Evolutionary conservation across 1,284 basidiomycete genomes (phyloP).

Genomic region (Moesziomyces globuligerus): DNA sequence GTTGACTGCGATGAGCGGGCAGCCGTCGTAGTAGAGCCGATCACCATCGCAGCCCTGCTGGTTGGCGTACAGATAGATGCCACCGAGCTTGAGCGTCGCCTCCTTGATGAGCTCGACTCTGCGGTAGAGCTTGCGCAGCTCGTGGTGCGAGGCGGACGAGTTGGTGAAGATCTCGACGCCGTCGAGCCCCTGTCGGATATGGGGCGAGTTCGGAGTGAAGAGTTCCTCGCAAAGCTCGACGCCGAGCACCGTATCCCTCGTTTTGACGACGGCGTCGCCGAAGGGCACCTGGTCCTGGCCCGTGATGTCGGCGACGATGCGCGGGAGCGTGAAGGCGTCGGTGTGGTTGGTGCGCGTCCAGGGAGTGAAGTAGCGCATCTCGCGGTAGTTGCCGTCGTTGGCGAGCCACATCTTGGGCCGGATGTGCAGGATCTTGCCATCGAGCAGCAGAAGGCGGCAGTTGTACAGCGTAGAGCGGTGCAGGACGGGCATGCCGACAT

Average conservation of each 20-base stretch:
- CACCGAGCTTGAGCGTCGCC: constrained; percentile 95
- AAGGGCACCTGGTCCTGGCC: constrained; percentile 95
- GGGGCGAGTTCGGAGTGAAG: constrained; percentile 94
- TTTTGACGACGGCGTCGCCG: constrained; percentile 92
- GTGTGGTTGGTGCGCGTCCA: constrained; percentile 88
- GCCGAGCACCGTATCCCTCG: constrained; percentile 93
- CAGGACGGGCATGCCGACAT: constrained; percentile 75
- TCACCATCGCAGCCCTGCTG: constrained; percentile 99
- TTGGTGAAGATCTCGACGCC: constrained; percentile 99
- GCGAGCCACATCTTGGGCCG: constrained; percentile 99
- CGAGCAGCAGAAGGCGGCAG: constrained; percentile 87
- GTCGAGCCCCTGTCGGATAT: constrained; percentile 94
- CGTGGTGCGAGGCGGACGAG: constrained; percentile 95
- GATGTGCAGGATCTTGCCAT: constrained; percentile 88
- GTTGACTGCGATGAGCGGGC: constrained; percentile 93
- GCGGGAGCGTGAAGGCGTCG: constrained; percentile 88
- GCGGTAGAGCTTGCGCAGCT: constrained; percentile 89
- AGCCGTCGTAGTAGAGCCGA: constrained; percentile 96
- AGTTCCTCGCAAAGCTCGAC: constrained; percentile 97
- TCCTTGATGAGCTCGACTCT: constrained; percentile 95
- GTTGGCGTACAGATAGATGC: constrained; percentile 96
- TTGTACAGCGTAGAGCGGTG: constrained; percentile 99
- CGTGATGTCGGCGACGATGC: constrained; percentile 84
- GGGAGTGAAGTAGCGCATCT: constrained; percentile 93
- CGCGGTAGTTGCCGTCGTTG: constrained; percentile 97